Evolutionary conservation across 768 basidiomycete genomes (phyloP).

Genomic region (Russula sp.): DNA sequence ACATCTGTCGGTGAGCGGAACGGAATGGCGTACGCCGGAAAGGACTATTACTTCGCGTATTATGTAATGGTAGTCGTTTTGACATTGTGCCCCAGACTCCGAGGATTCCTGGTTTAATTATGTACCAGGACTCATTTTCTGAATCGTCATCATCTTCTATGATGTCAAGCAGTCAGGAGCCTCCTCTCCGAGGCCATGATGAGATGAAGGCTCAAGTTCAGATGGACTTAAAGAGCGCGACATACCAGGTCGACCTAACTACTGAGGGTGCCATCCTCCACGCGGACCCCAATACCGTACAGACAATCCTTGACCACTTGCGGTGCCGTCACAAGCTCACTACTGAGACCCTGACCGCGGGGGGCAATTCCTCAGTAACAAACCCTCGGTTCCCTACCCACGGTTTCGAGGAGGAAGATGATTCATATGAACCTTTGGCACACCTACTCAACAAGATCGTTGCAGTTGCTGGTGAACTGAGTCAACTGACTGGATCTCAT

Average conservation of each 20-base stretch:
- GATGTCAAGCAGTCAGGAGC: not conserved
- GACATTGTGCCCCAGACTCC: too few species aligned
- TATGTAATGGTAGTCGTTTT: too few species aligned
- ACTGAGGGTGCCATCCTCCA: not conserved
- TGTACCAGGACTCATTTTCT: not conserved
- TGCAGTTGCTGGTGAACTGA: not conserved
- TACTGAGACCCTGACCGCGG: not conserved
- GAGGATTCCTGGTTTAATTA: too few species aligned
- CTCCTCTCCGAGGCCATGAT: not conserved
- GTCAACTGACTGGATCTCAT: not conserved
- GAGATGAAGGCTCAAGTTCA: not conserved
- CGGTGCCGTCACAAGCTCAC: not conserved
- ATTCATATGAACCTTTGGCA: not conserved
- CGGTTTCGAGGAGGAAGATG: not conserved
- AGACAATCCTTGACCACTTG: not conserved
- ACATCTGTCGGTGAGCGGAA: not conserved
- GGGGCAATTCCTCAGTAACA: not conserved
- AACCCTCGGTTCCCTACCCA: not conserved
- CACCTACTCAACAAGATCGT: not conserved
- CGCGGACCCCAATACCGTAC: not conserved
- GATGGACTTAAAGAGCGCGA: not conserved
- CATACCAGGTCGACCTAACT: not conserved
- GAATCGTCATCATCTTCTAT: not conserved
- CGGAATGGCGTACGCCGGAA: too few species aligned
- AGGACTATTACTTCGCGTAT: too few species aligned